A percentile compares a stretch with the other conserved stretches of the same genome.
phyloP scores from a whole-genome alignment of 345 rosid species.

The Rhodamnia argentea region DNA sequence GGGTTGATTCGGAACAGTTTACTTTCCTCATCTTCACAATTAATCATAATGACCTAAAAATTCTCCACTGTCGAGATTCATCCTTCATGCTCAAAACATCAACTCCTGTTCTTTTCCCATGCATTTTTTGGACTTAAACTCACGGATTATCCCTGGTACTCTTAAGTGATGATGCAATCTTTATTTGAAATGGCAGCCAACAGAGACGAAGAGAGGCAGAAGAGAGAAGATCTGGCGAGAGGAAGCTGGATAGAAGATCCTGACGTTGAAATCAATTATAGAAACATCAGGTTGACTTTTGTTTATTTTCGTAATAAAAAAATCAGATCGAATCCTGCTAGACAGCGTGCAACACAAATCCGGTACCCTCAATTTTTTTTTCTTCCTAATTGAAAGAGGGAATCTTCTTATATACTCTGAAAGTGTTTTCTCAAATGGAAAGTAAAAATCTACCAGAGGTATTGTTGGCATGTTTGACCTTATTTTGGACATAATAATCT shows the following conservation, averaged over 20 bases:
- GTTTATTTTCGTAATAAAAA: not conserved
- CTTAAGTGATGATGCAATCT: not conserved
- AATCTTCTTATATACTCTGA: not conserved
- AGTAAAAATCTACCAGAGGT: not conserved
- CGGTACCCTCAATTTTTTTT: not conserved
- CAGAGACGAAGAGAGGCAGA: conserved; percentile 83
- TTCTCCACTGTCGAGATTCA: not conserved
- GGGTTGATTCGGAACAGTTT: not conserved
- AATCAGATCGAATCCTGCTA: not conserved
- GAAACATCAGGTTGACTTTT: not conserved
- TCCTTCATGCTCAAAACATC: not conserved
- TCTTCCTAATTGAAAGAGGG: not conserved
- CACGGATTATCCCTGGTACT: not conserved
- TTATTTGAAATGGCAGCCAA: conserved; percentile 37
- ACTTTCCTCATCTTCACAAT: not conserved
- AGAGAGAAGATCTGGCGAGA: conserved; percentile 65
- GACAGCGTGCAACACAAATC: not conserved
- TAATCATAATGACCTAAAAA: not conserved
- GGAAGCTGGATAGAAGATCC: conserved; percentile 65
- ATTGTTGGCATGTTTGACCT: not conserved
- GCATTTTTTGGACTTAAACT: not conserved
- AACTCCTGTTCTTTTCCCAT: not conserved
- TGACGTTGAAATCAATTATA: conserved; percentile 12
- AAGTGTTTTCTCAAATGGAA: not conserved
- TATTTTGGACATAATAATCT: not conserved